phyloP scores from a whole-genome alignment of 805 yeast species.

The Wickerhamiella slavikovae region DNA sequence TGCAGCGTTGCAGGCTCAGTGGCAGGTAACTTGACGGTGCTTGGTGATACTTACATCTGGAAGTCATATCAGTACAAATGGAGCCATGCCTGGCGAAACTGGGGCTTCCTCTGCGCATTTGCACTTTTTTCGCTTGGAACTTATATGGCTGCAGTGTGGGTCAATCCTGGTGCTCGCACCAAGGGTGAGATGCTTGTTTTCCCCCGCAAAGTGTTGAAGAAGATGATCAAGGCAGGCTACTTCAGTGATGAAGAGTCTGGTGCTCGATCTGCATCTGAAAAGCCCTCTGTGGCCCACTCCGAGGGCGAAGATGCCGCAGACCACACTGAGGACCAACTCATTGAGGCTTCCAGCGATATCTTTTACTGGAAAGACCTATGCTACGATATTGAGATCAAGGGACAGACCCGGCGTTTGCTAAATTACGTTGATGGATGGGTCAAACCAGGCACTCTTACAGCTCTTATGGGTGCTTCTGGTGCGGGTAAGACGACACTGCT shows the following conservation, averaged over 20 bases:
- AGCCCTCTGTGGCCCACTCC: conserved; percentile 6
- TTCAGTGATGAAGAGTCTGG: conserved; percentile 14
- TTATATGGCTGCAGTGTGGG: conserved; percentile 15
- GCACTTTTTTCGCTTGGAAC: conserved; percentile 22
- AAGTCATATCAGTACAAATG: conserved; percentile 30
- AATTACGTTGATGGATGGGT: conserved; percentile 48
- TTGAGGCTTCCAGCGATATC: conserved; percentile 24
- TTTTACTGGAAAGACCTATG: conserved; percentile 44
- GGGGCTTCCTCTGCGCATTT: conserved; percentile 43
- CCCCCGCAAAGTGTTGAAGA: conserved; percentile 9
- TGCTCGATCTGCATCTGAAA: conserved; percentile 10
- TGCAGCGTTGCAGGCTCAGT: conserved; percentile 43
- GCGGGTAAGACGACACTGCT: conserved; percentile 70
- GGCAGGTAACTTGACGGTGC: conserved; percentile 31
- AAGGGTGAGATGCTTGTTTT: conserved; percentile 16
- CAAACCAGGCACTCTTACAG: conserved; percentile 64
- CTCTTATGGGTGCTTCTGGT: conserved; percentile 73
- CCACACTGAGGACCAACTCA: conserved; percentile 10
- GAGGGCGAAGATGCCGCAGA: conserved; percentile 12
- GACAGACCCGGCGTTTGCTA: conserved; percentile 20
- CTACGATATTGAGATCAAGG: conserved; percentile 30
- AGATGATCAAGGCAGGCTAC: conserved; percentile 2
- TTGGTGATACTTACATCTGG: conserved; percentile 37
- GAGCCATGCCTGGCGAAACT: conserved; percentile 59
- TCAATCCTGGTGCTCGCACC: conserved; percentile 16